Conservation (phyloP, 768 basidiomycete species). For the Chalciporus sphaerocephalus region DNA sequence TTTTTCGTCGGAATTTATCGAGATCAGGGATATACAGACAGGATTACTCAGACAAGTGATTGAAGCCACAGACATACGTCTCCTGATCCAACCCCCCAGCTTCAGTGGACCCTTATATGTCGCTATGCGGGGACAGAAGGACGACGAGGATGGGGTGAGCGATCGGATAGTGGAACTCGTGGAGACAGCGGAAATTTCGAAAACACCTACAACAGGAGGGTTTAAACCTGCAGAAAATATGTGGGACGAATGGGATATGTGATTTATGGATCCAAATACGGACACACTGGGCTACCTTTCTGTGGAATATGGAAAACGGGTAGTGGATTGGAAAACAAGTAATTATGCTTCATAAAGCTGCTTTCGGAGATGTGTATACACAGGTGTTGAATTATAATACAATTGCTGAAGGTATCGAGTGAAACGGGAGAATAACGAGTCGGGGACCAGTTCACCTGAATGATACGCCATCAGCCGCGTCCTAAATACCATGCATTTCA, state of each 20-base stretch:
- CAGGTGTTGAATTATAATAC: conserved; percentile 10
- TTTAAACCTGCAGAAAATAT: conserved; percentile 19
- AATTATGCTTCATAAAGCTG: conserved; percentile 13
- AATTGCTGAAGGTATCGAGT: background rate
- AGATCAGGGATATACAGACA: conserved; percentile 61
- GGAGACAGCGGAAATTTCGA: conserved; percentile 58
- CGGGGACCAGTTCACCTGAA: background rate
- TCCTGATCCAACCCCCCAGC: conserved; percentile 44
- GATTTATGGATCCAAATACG: background rate
- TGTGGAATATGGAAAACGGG: background rate
- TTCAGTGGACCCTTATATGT: conserved; percentile 48
- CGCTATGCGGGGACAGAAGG: conserved; percentile 57
- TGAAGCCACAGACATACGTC: conserved; percentile 64
- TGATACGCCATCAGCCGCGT: background rate
- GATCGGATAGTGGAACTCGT: conserved; percentile 66
- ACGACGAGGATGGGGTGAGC: conserved; percentile 52
- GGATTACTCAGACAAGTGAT: conserved; percentile 80
- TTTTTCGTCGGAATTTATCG: conserved; percentile 71
- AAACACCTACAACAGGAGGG: conserved; percentile 25
- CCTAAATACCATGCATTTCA: background rate
- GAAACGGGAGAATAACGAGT: no score
- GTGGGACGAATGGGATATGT: conserved; percentile 82
- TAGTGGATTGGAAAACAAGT: conserved; percentile 3
- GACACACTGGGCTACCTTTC: background rate
- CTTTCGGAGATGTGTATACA: conserved; percentile 10